Conservation (phyloP, 345 rosid genomes). For the Boechera retrofracta region DNA sequence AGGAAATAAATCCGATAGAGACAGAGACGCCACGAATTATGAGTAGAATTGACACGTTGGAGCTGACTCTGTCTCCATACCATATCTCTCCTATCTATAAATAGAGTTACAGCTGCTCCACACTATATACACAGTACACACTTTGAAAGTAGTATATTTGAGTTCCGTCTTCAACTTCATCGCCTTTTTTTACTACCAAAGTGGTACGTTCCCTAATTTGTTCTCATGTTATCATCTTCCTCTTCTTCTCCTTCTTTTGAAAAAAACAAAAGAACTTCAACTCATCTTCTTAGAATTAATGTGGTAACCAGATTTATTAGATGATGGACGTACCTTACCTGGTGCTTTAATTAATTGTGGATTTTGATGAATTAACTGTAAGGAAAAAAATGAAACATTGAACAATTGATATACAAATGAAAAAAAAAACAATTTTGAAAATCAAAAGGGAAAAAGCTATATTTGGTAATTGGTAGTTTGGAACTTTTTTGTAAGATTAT, state of each 20-base stretch:
- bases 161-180: conserved; percentile 30
- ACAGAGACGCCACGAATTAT: conserved; percentile 20
- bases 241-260: neutral
- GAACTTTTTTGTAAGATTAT: neutral
- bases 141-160: neutral
- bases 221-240: conserved; percentile 13
- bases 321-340: neutral
- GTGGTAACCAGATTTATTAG: neutral
- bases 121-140: neutral
- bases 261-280: neutral
- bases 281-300: neutral
- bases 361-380: neutral
- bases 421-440: neutral
- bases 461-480: neutral
- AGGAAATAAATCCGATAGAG: conserved; percentile 3
- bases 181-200: neutral
- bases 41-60: conserved; percentile 37
- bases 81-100: neutral
- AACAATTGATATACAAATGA: neutral
- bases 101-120: neutral
- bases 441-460: neutral
- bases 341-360: neutral
- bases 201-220: conserved; percentile 28
- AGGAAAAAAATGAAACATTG: neutral
- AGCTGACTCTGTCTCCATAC: conserved; percentile 25